Evolutionary conservation across 495 filamentous ascomycete genomes (phyloP).

Genomic region (Aspergillus sclerotioniger): DNA sequence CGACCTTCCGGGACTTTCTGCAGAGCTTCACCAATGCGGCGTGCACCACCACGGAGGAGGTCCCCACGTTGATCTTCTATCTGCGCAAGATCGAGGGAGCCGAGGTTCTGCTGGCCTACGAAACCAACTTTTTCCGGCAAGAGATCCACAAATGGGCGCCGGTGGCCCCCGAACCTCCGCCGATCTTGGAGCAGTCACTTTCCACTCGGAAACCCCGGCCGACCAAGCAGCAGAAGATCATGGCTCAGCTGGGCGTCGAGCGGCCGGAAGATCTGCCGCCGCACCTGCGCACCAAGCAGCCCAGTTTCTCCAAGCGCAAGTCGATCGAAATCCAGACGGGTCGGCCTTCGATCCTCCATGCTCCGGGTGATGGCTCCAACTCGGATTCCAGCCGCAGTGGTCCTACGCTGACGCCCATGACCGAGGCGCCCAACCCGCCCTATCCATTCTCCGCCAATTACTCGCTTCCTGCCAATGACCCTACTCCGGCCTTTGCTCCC

Average conservation of each 20-base stretch:
- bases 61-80: conserved; percentile 91
- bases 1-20: conserved; percentile 81
- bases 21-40: conserved; percentile 74
- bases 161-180: conserved; percentile 79
- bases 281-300: conserved; percentile 71
- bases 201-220: conserved; percentile 97
- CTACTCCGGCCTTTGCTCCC: conserved; percentile 41
- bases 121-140: conserved; percentile 96
- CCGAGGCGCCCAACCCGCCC: conserved; percentile 28
- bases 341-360: conserved; percentile 28
- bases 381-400: conserved; percentile 24
- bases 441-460: conserved; percentile 46
- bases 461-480: conserved; percentile 36
- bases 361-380: conserved; percentile 24
- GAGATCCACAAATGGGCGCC: conserved; percentile 96
- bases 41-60: conserved; percentile 78
- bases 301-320: conserved; percentile 53
- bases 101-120: conserved; percentile 85
- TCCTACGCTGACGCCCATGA: conserved; percentile 37
- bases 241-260: conserved; percentile 79
- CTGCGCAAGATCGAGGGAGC: conserved; percentile 97
- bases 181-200: conserved; percentile 76
- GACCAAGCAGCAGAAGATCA: conserved; percentile 95
- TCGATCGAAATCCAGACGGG: conserved; percentile 33
- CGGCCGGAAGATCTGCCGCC: conserved; percentile 87